Base-by-base conservation (phyloP, 768 basidiomycete genomes). In the Hysterangium stoloniferum region DNA sequence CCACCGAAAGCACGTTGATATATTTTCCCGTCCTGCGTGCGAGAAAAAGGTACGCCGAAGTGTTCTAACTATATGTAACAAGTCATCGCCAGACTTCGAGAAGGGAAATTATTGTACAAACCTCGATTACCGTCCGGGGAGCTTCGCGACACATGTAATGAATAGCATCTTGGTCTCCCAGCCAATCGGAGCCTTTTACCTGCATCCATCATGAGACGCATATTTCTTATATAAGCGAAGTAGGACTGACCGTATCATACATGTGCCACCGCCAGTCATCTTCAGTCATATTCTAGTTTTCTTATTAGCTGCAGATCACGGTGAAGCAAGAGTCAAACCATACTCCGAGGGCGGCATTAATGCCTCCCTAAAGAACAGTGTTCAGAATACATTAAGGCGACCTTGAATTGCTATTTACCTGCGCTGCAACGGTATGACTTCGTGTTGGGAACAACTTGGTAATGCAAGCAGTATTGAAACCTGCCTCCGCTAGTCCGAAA, bases 71-170 rank as follows among this genome's bases (percentile, higher is more conserved):
- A 62, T 45, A 52, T 35, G n/a, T 25, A 44, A 43, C 45, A 28
- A 29, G n/a, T 5, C 38, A 48, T 12, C 31, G 48, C 6, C 19
- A 45, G 45, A 11, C 56, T 34, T 34, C n/a, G 37, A 47, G 20
- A n/a, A 8, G 4, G 22, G 32, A 17, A 45, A 28, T 24, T 31
- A 3, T 25, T 9, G 20, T 20, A 53, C 71, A 29, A 49, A 86
- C 93, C 78, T 97, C 94, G 45, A 94, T 81, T 56, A 97, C 94
- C 29, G 88, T 86, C 65, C 82, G 75, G 46, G 94, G 95, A 35
- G 96, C 96, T 68, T 99, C 96, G 32, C 92, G 77, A 67, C 92
- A 96, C 96, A 99, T 99, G 73, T 98, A 99, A 64, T 98, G 96
- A 59, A 99, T 98, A 43, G 96, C 96, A 62, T 99, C 96, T 70